Evolutionary conservation across 2,329 filamentous ascomycete species (phyloP).

Genomic region (Aspergillus felis): DNA sequence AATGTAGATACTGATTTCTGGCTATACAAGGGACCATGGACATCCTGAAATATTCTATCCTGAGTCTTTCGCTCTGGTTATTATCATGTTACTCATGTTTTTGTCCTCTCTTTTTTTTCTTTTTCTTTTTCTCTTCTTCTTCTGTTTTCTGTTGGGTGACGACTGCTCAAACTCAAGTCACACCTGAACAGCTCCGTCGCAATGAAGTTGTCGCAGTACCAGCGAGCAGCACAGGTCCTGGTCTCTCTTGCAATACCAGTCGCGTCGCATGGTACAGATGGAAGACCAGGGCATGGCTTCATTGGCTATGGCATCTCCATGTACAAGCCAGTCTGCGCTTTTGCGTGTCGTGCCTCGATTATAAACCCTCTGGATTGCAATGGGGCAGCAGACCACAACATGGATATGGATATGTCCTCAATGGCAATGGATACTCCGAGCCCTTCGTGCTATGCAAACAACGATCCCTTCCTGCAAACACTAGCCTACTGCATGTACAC

Average conservation of each 20-base stretch:
- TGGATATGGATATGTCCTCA: background rate
- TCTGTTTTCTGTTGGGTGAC: no score
- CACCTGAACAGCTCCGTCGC: no score
- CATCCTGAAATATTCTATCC: no score
- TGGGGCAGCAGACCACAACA: background rate
- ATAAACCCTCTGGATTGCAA: slow-evolving; percentile 1
- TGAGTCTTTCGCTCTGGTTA: no score
- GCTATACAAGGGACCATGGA: no score
- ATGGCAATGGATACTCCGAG: background rate
- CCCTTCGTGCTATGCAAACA: slow-evolving; percentile 1
- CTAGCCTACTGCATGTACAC: slow-evolving; percentile 2
- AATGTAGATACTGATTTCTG: background rate
- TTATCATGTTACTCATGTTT: no score
- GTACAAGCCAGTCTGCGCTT: background rate
- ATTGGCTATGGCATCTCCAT: slow-evolving; percentile 3
- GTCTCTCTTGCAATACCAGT: no score
- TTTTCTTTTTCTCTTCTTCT: no score
- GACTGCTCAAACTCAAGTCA: no score
- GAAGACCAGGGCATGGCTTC: background rate
- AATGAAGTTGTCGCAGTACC: no score
- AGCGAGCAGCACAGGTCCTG: no score
- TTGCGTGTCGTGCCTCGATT: slow-evolving; percentile 1
- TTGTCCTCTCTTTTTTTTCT: no score
- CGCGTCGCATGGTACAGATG: background rate
- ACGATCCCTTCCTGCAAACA: slow-evolving; percentile 1